These are phyloP conservation scores for Penicillium silybi DNA, from an alignment of 495 filamentous ascomycete genomes.

Conservation along the genomic window DNA sequence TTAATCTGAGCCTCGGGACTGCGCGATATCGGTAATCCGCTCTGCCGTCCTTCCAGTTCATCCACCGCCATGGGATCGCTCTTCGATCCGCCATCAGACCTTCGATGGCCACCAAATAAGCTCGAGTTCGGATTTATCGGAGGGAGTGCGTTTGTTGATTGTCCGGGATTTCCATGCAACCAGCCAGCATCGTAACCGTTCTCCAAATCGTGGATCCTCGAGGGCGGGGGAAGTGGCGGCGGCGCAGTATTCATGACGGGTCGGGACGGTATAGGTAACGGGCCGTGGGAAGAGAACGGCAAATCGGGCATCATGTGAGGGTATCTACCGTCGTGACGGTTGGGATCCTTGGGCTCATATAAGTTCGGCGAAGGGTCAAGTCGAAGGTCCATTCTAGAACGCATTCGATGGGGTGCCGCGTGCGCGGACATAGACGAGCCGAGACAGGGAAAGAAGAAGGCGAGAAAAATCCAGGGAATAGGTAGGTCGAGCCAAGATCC, in stretches of 20 bases:
- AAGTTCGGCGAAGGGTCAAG: slow-evolving; percentile 52
- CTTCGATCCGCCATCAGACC: slow-evolving; percentile 25
- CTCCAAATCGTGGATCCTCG: slow-evolving; percentile 49
- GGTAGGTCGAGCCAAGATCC: slow-evolving; percentile 18
- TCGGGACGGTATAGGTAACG: slow-evolving; percentile 56
- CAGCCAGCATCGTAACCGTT: slow-evolving; percentile 57
- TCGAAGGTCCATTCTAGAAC: slow-evolving; percentile 54
- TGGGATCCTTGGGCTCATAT: slow-evolving; percentile 44
- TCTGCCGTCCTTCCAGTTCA: slow-evolving; percentile 33
- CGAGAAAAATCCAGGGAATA: slow-evolving; percentile 1
- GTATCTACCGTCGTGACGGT: slow-evolving; percentile 15
- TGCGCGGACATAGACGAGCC: slow-evolving; percentile 13
- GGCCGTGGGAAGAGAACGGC: slow-evolving; percentile 38
- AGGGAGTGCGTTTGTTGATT: slow-evolving; percentile 30
- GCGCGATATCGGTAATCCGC: slow-evolving; percentile 25
- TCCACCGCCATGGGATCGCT: slow-evolving; percentile 42
- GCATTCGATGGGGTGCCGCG: slow-evolving; percentile 9
- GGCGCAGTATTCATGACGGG: slow-evolving; percentile 45
- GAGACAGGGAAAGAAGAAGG: neutral
- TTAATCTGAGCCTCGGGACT: slow-evolving; percentile 42
- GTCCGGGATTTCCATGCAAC: slow-evolving; percentile 52
- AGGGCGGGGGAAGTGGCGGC: slow-evolving; percentile 61
- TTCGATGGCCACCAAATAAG: slow-evolving; percentile 46
- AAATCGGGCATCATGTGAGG: slow-evolving; percentile 29
- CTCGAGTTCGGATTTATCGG: slow-evolving; percentile 53